A percentile compares a stretch with the other conserved stretches of the same genome.
These are phyloP conservation scores for Aspergillus niger DNA, from an alignment of 2,329 filamentous ascomycete species.

Conservation along the genomic window DNA sequence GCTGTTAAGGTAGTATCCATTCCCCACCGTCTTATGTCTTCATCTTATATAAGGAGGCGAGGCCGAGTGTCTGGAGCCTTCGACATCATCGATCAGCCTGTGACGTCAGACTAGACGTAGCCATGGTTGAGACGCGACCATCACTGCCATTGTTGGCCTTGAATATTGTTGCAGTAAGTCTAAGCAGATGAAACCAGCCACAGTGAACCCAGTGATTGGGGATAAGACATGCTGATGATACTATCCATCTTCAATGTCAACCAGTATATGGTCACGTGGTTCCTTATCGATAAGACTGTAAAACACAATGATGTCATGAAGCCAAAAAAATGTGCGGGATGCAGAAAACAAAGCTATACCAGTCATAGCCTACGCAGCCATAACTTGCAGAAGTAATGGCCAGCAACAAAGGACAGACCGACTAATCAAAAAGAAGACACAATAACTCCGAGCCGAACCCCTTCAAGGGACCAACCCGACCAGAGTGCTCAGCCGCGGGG, in stretches of 20 bases:
- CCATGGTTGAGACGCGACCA: not conserved
- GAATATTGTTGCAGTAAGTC: not conserved
- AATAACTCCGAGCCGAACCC: not conserved
- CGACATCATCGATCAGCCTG: conserved; percentile 12
- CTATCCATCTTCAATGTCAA: no score
- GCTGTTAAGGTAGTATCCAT: not conserved
- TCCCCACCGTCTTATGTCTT: not conserved
- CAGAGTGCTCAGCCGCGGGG: no score
- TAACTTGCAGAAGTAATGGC: no score
- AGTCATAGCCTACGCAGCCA: no score
- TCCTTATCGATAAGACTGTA: conserved; percentile 1
- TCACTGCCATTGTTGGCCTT: not conserved
- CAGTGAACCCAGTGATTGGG: not conserved
- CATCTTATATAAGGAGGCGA: not conserved
- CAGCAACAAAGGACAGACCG: no score
- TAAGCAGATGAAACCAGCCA: not conserved
- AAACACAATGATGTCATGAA: conserved; percentile 2
- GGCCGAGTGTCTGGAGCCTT: not conserved
- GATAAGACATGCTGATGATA: not conserved
- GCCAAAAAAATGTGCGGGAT: no score
- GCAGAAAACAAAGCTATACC: no score
- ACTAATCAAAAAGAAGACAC: not conserved
- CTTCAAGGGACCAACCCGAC: no score
- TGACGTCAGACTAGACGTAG: conserved; percentile 11
- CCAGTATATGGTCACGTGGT: not conserved